Evolutionary conservation across 371 early-diverging fungal genomes (phyloP).

Genomic region (Dichotomocladium elegans): DNA sequence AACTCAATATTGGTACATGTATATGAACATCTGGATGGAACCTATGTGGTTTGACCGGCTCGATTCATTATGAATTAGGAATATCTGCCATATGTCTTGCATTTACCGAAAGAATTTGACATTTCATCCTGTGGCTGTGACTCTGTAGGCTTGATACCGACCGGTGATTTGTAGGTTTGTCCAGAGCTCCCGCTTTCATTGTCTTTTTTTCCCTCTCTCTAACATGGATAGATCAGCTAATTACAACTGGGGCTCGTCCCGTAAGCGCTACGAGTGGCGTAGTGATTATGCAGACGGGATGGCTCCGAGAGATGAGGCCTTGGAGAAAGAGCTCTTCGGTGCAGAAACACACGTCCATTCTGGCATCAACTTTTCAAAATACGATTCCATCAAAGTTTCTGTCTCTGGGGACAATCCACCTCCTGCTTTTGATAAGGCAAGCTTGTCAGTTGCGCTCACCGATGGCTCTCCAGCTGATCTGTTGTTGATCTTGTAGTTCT

Average conservation of each 20-base stretch:
- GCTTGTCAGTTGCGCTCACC: not conserved
- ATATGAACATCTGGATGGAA: too few relatives aligned
- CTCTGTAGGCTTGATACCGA: too few relatives aligned
- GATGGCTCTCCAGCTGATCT: not conserved
- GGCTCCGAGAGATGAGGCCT: constrained; percentile 34
- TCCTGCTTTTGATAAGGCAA: constrained; percentile 33
- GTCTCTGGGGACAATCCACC: constrained; percentile 48
- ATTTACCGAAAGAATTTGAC: too few relatives aligned
- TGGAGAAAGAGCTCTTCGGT: constrained; percentile 54
- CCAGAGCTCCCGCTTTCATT: too few relatives aligned
- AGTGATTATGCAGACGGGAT: constrained; percentile 22
- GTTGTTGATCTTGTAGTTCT: constrained; percentile 41
- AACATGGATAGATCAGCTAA: too few relatives aligned
- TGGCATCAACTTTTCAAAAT: constrained; percentile 60
- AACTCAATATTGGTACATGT: too few relatives aligned
- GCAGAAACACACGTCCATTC: constrained; percentile 35
- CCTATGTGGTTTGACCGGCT: too few relatives aligned
- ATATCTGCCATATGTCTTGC: too few relatives aligned
- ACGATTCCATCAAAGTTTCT: constrained; percentile 48
- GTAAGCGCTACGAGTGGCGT: constrained; percentile 46
- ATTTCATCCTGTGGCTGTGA: too few relatives aligned
- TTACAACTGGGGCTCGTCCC: constrained; percentile 42
- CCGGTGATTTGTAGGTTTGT: too few relatives aligned
- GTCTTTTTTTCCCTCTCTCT: too few relatives aligned
- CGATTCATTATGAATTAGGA: too few relatives aligned